Evolutionary conservation across 148 eudicot species (phyloP).

Genomic region (Mesembryanthemum crystallinum): DNA sequence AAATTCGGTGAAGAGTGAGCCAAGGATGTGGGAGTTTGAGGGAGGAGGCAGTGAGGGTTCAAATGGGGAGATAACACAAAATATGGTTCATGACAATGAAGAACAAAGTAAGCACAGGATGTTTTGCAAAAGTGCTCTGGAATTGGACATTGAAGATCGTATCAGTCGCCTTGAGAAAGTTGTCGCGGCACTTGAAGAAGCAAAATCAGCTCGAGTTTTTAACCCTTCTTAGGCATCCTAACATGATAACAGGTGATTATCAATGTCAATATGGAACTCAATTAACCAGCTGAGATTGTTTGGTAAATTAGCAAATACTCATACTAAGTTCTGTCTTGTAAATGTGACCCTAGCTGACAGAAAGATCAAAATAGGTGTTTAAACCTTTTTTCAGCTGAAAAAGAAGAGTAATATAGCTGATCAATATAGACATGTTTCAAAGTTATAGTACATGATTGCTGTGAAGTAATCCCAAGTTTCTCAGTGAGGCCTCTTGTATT

Average conservation of each 20-base stretch:
- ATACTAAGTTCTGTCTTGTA: neutral
- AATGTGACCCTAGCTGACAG: neutral
- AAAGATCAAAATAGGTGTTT: neutral
- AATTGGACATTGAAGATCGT: neutral
- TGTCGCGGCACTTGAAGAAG: slow-evolving; percentile 7
- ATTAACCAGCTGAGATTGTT: neutral
- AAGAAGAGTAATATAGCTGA: neutral
- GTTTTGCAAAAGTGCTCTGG: neutral
- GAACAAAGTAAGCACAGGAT: neutral
- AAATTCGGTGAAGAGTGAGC: slow-evolving; percentile 4
- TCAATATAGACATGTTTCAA: neutral
- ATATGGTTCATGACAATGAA: neutral
- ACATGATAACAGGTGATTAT: too few species aligned
- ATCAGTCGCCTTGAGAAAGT: slow-evolving; percentile 14
- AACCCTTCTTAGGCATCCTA: neutral
- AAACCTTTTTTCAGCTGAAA: neutral
- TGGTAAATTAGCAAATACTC: neutral
- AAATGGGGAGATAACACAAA: neutral
- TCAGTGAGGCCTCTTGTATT: neutral
- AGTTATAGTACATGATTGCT: too few species aligned
- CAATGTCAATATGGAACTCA: neutral
- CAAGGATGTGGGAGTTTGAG: neutral
- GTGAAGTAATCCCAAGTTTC: neutral
- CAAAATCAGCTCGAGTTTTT: neutral
- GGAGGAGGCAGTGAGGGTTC: neutral